phyloP scores from a whole-genome alignment of 1,284 basidiomycete genomes.

The Cystobasidium slooffiae region DNA sequence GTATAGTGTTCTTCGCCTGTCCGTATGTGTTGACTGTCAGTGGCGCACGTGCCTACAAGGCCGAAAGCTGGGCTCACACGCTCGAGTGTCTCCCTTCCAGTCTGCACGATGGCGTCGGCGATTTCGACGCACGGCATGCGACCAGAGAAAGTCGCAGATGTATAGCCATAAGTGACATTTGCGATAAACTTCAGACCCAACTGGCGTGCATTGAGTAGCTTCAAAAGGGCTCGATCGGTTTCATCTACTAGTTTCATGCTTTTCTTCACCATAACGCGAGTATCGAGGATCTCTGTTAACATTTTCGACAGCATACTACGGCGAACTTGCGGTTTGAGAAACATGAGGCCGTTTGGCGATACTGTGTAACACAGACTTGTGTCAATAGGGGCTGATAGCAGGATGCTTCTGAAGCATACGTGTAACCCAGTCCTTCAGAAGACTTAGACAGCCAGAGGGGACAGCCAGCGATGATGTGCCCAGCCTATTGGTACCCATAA shows the following conservation, averaged over 20 bases:
- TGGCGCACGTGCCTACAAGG: not conserved
- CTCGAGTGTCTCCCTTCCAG: slow-evolving; percentile 90
- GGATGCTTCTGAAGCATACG: slow-evolving; percentile 60
- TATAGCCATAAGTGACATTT: slow-evolving; percentile 95
- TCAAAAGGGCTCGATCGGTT: slow-evolving; percentile 65
- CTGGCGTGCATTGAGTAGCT: slow-evolving; percentile 83
- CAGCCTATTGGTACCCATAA: slow-evolving; percentile 85
- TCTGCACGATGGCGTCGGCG: slow-evolving; percentile 96
- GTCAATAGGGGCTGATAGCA: not conserved
- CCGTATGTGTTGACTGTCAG: not conserved
- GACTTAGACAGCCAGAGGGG: slow-evolving; percentile 69
- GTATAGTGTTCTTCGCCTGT: slow-evolving; percentile 82
- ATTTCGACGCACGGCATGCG: slow-evolving; percentile 98
- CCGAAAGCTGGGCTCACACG: slow-evolving; percentile 65
- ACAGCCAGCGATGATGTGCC: slow-evolving; percentile 75
- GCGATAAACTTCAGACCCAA: slow-evolving; percentile 81
- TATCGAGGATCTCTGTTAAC: slow-evolving; percentile 89
- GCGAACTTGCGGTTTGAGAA: slow-evolving; percentile 82
- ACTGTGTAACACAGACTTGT: slow-evolving; percentile 62
- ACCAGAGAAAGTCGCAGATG: slow-evolving; percentile 88
- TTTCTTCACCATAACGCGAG: slow-evolving; percentile 96
- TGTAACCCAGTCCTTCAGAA: slow-evolving; percentile 73
- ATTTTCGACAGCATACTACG: slow-evolving; percentile 86
- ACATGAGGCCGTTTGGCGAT: slow-evolving; percentile 91
- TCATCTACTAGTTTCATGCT: slow-evolving; percentile 81